Base-by-base conservation (phyloP, 2,329 filamentous ascomycete species). In the Aureobasidium lini region DNA sequence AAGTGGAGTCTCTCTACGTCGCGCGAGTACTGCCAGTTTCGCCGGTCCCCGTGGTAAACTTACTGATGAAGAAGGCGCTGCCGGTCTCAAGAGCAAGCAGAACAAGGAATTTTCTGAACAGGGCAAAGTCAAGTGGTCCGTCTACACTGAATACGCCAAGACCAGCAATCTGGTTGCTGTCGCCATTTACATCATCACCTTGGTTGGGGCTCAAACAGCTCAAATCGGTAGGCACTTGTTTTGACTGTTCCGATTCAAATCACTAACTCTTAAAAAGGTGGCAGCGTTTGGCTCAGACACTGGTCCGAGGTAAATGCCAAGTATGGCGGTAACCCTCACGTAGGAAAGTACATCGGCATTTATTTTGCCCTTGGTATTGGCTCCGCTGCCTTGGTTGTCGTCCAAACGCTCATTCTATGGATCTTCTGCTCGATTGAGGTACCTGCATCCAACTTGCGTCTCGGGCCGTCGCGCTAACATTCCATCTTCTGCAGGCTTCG, bases 391-490 rank as follows among this genome's bases (percentile, higher is more conserved):
- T 79, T 99, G 64, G 93, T 95, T 3, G 90, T 97, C 43, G 70
- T 95, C 32, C 94, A 97, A 75, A 97, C 93, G 6, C 77, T 99
- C 66, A 91, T 99, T 64, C 80, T 99, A 31, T 99, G 94, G 94
- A 97, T 99, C 65, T 97, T 99, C 77, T 99, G 95, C 76, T 97
- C 94, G 4, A 99, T 99, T 63, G 94, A 99, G 83, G 88, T 90
- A 78, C 49, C 29, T 60, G 59, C 59, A 60, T 60, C 18, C 54
- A 13, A 36, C 37, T 32, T 43, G 36, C 42, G 32, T 37, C 4
- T 37, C 59, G 61, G 58, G 34, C 53, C 42, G 44, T 52, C 29
- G 32, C 34, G 64, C 66, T 69, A 63, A 66, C 53, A 62, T 58
- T 58, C 42, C 40, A 53, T 44, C 54, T 39, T 31, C 18, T 59